Percentiles rank a stretch among this genome's conserved stretches.
phyloP scores from a whole-genome alignment of 495 filamentous ascomycete species.

The Xylaria nigripes region DNA sequence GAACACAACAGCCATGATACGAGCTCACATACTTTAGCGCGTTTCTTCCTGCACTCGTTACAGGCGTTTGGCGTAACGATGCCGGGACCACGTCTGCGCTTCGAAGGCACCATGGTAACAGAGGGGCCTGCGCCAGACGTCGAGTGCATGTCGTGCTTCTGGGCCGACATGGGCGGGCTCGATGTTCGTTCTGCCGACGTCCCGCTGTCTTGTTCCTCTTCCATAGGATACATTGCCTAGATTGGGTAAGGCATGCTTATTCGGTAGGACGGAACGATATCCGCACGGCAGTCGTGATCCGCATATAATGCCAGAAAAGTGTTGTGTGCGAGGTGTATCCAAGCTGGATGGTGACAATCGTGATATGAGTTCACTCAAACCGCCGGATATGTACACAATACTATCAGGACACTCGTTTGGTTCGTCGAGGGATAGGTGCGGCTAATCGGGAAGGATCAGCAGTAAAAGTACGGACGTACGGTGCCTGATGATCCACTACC shows the following conservation, averaged over 20 bases:
- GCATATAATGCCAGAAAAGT: not conserved
- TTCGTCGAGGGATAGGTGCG: not conserved
- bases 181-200: slow-evolving; percentile 20
- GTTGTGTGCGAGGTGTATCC: not conserved
- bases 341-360: not conserved
- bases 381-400: not conserved
- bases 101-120: slow-evolving; percentile 23
- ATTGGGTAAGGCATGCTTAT: slow-evolving; percentile 15
- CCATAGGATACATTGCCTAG: slow-evolving; percentile 17
- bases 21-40: slow-evolving; percentile 39
- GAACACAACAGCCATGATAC: not conserved
- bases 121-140: slow-evolving; percentile 11
- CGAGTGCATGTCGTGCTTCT: slow-evolving; percentile 17
- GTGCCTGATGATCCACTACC: too few relatives aligned
- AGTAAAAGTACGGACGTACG: too few relatives aligned
- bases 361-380: not conserved
- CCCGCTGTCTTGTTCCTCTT: slow-evolving; percentile 20
- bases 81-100: slow-evolving; percentile 42
- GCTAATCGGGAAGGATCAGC: too few relatives aligned
- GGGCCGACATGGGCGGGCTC: slow-evolving; percentile 19
- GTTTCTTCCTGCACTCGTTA: slow-evolving; percentile 51
- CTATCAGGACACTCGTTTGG: not conserved
- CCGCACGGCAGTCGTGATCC: not conserved
- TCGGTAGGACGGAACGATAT: not conserved
- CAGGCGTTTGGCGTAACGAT: slow-evolving; percentile 49